These are phyloP conservation scores for Piromyces sp. DNA, from an alignment of 192 early-diverging fungal species.

Conservation along the genomic window DNA sequence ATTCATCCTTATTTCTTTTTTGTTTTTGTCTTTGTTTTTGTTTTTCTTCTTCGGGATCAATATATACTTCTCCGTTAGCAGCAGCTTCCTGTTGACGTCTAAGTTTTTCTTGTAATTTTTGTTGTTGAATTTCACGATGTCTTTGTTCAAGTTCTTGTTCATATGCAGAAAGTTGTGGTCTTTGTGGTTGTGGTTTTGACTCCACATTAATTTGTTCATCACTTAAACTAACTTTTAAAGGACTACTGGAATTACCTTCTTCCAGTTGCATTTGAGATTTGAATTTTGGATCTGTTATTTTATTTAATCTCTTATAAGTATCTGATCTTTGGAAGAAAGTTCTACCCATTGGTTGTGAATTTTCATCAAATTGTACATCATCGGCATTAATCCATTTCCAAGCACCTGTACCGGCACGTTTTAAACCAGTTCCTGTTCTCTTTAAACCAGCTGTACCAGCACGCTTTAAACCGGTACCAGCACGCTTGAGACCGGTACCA, in stretches of 20 bases:
- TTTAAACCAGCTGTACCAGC: not conserved
- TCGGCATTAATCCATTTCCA: too few species aligned
- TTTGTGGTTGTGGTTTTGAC: too few species aligned
- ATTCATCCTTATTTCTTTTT: not conserved
- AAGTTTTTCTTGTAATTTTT: not conserved
- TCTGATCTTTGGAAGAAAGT: too few species aligned
- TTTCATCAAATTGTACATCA: too few species aligned
- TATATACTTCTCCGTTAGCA: not conserved
- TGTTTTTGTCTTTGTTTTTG: not conserved
- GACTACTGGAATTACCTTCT: too few species aligned
- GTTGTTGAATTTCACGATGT: not conserved
- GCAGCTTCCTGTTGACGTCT: not conserved
- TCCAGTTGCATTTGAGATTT: not conserved
- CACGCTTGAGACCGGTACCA: not conserved
- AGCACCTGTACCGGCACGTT: not conserved
- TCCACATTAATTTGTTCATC: too few species aligned
- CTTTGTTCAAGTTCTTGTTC: not conserved
- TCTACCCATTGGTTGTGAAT: too few species aligned
- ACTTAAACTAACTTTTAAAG: too few species aligned
- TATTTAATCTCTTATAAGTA: too few species aligned
- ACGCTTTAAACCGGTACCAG: not conserved
- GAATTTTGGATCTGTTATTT: not conserved
- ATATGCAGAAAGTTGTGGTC: not conserved
- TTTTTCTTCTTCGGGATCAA: not conserved
- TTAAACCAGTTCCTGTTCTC: not conserved